phyloP scores from a whole-genome alignment of 1,139 yeast species.

The Yamadazyma pseudoaaseri region DNA sequence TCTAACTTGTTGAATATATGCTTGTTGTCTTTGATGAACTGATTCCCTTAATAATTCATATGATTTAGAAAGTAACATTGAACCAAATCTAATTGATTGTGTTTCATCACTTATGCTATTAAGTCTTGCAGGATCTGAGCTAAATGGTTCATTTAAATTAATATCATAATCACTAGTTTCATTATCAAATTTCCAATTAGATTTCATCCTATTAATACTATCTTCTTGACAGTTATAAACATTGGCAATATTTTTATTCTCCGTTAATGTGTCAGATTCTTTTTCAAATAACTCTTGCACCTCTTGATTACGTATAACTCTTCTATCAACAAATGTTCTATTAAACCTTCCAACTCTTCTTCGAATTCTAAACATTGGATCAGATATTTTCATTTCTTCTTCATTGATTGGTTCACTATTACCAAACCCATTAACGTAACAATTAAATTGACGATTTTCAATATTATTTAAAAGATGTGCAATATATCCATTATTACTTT shows the following conservation, averaged over 20 bases:
- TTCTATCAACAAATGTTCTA: conserved; percentile 71
- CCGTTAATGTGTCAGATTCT: conserved; percentile 14
- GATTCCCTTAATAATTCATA: conserved; percentile 65
- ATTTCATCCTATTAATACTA: conserved; percentile 53
- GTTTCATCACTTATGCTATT: conserved; percentile 86
- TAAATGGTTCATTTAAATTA: conserved; percentile 53
- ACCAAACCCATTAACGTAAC: conserved; percentile 45
- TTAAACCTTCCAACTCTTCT: conserved; percentile 76
- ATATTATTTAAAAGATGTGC: conserved; percentile 44
- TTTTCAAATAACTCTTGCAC: conserved; percentile 36
- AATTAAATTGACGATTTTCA: conserved; percentile 46
- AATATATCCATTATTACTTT: conserved; percentile 31
- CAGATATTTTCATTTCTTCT: conserved; percentile 37
- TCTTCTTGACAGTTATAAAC: conserved; percentile 64
- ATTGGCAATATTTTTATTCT: conserved; percentile 15
- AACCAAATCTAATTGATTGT: conserved; percentile 86
- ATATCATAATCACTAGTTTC: conserved; percentile 51
- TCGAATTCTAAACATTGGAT: conserved; percentile 63
- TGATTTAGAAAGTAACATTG: conserved; percentile 85
- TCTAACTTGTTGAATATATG: conserved; percentile 44
- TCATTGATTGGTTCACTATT: conserved; percentile 16
- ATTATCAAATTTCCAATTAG: conserved; percentile 75
- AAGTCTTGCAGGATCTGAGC: conserved; percentile 65
- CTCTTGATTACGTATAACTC: conserved; percentile 28
- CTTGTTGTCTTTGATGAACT: conserved; percentile 47